phyloP scores from a whole-genome alignment of 2,329 filamentous ascomycete species.

The Colletotrichum lentis region DNA sequence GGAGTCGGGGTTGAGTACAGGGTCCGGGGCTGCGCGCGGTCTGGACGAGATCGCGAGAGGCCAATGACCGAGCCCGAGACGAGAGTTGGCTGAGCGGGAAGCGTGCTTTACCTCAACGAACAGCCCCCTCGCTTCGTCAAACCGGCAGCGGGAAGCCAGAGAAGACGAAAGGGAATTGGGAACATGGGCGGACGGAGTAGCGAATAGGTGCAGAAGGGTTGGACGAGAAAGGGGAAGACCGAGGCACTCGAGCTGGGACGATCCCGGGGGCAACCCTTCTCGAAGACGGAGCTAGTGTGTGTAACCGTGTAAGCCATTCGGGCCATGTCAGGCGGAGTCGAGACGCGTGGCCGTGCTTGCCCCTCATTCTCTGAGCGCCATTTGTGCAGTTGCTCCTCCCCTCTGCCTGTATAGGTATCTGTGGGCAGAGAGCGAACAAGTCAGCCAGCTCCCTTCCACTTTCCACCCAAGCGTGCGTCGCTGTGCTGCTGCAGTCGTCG shows the following conservation, averaged over 20 bases:
- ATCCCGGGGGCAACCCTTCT: constrained; percentile 15
- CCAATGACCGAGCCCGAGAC: neutral
- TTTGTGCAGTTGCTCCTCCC: neutral
- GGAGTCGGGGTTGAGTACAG: constrained; percentile 3
- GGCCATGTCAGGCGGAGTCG: constrained; percentile 24
- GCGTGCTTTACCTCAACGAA: neutral
- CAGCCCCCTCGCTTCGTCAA: constrained; percentile 13
- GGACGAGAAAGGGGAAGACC: constrained; percentile 25
- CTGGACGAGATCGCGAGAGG: constrained; percentile 18
- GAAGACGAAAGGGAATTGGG: constrained; percentile 3
- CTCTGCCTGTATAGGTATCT: too few species aligned
- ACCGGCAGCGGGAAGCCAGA: constrained; percentile 15
- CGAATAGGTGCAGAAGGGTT: constrained; percentile 15
- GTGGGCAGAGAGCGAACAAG: neutral
- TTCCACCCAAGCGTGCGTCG: neutral
- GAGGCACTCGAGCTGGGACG: constrained; percentile 21
- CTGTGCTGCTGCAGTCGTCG: neutral
- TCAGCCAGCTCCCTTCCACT: neutral
- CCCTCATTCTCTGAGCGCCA: constrained; percentile 11
- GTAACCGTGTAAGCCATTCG: neutral
- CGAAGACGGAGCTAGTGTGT: constrained; percentile 3
- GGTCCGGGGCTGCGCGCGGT: constrained; percentile 24
- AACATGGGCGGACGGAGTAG: constrained; percentile 23
- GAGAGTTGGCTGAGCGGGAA: constrained; percentile 11
- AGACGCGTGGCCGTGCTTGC: constrained; percentile 26